Evolutionary conservation across 208 protist genomes (phyloP), one percentile per base, ranked within the genome.

Genomic region (Trypanosoma brucei): DNA sequence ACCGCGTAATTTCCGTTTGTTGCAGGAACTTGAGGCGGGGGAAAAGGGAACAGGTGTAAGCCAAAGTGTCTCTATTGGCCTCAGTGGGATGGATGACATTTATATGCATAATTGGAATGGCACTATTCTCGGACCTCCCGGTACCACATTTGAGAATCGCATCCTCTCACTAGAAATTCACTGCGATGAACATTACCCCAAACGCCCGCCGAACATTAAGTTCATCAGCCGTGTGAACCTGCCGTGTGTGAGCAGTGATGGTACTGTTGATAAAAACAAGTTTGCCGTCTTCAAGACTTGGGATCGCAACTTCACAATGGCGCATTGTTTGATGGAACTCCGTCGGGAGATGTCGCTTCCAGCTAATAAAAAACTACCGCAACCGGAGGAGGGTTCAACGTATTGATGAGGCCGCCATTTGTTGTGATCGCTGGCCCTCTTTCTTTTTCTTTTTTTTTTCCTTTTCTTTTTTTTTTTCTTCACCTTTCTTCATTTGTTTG

Each of bases 71-170:
- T 93, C 85, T 7, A 85, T 96, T 38, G 91, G 91, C 36, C 81
- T 96, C 61, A 78, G 84, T 45, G 86, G 91, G 76, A 93, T 80
- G 22, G 81, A 82, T 37, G 91, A 96, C 70, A 96, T 96, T 63
- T 93, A 79, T 65, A 78, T 96, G 46, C 91, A 93, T 64, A 66
- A 93, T 70, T 96, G 91, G 91, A 96, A 93, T 64, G 91, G 87
- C 68, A 94, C 91, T 13, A 96, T 96, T 44, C 81, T 96, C 13
- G 91, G 91, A 3, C 91, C 91, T 0, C 79, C 81, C 53, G 81
- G 84, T 73, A 94, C 79, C 59, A 89, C 79, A 35, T 96, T 96
- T 64, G 91, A 96, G 76, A 84, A 92, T 65, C 85, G 91, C 65
- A 96, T 96, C 44, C 78, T 94, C 14, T 86, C 76, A 35, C 73